A percentile compares a stretch with the other conserved stretches of the same genome.
Conservation (phyloP, 2,329 filamentous ascomycete species). For the Aspergillus alliaceus region DNA sequence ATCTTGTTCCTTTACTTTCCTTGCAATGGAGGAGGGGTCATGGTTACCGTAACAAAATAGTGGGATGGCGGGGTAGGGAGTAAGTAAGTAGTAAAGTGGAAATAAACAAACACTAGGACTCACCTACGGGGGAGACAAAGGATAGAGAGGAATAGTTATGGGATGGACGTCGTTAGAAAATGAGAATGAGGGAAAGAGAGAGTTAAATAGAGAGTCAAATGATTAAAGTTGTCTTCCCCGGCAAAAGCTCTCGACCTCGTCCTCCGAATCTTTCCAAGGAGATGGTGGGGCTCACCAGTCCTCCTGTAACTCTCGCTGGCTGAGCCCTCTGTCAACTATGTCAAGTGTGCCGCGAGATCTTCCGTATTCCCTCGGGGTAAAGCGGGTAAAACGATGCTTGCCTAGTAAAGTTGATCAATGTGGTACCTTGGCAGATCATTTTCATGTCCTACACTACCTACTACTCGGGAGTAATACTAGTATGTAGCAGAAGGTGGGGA, state of each 20-base stretch:
- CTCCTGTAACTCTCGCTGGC: slow-evolving; percentile 28
- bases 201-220: not conserved
- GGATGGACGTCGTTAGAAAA: not conserved
- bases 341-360: slow-evolving; percentile 34
- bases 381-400: slow-evolving; percentile 15
- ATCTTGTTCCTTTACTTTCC: not conserved
- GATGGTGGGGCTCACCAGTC: slow-evolving; percentile 34
- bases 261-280: slow-evolving; percentile 41
- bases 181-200: slow-evolving; percentile 8
- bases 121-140: not conserved
- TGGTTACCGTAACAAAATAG: slow-evolving; percentile 1
- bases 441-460: too few relatives aligned
- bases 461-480: too few relatives aligned
- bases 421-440: not conserved
- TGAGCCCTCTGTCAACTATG: slow-evolving; percentile 22
- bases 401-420: too few relatives aligned
- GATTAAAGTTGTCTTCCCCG: slow-evolving; percentile 17
- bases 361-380: slow-evolving; percentile 37
- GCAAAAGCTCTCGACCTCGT: slow-evolving; percentile 28
- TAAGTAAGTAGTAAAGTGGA: too few relatives aligned
- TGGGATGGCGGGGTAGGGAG: slow-evolving; percentile 21
- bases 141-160: not conserved
- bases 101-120: not conserved
- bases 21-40: slow-evolving; percentile 3
- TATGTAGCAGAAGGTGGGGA: too few relatives aligned